A percentile compares a stretch with the other conserved stretches of the same genome.
Conservation (phyloP, 768 basidiomycete genomes). For the Clitopilus hobsonii region DNA sequence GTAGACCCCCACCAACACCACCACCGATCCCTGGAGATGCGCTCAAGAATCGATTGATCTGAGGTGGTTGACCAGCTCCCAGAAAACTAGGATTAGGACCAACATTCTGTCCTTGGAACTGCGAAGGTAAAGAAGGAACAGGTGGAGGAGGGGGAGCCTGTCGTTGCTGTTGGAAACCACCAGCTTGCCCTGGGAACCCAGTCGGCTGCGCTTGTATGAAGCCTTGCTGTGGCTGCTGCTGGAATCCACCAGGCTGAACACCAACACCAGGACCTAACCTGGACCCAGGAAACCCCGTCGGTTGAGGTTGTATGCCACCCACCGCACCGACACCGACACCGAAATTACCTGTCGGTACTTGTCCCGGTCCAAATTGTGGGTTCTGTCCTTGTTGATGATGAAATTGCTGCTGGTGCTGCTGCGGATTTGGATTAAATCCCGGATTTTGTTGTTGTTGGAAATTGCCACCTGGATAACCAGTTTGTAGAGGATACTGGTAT, state of each 20-base stretch:
- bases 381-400: conserved; percentile 24
- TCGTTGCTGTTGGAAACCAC: conserved; percentile 36
- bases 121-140: conserved; percentile 58
- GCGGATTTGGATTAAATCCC: conserved; percentile 26
- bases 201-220: conserved; percentile 51
- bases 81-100: conserved; percentile 34
- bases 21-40: conserved; percentile 48
- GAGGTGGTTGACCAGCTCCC: conserved; percentile 22
- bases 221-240: conserved; percentile 40
- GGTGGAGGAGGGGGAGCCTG: conserved; percentile 55
- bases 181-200: conserved; percentile 36
- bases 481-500: conserved; percentile 72
- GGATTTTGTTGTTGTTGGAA: conserved; percentile 38
- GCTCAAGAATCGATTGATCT: conserved; percentile 46
- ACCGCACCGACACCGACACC: conserved; percentile 38
- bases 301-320: too few species aligned
- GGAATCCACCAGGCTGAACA: conserved; percentile 41
- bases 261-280: background rate
- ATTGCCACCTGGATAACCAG: conserved; percentile 49
- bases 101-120: conserved; percentile 52
- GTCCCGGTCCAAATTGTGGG: conserved; percentile 23
- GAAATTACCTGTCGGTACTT: conserved; percentile 24
- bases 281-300: conserved; percentile 27
- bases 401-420: conserved; percentile 14
- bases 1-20: conserved; percentile 33